These are phyloP conservation scores for Yamadazyma insecticola DNA, from an alignment of 805 yeast species.

Conservation along the genomic window DNA sequence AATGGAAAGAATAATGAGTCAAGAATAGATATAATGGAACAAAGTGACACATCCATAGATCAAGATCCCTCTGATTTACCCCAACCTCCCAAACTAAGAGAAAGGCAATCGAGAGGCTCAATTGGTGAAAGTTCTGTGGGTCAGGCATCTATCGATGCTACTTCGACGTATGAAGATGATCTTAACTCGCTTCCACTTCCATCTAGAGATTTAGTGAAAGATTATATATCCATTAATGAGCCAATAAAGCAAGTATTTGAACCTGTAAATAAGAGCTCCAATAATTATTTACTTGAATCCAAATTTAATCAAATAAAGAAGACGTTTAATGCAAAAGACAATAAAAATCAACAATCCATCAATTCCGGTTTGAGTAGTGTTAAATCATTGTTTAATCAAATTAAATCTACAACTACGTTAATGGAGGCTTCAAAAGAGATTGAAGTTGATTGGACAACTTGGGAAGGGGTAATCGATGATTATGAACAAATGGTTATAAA, in stretches of 20 bases:
- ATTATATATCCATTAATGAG: constrained; percentile 6
- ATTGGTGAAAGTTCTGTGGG: too few species aligned
- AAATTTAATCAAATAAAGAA: constrained; percentile 54
- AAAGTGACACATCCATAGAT: too few species aligned
- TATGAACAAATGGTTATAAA: constrained; percentile 59
- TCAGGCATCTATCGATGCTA: too few species aligned
- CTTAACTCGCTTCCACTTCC: too few species aligned
- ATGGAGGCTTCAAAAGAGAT: constrained; percentile 22
- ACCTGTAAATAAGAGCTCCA: constrained; percentile 1
- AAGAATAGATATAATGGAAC: too few species aligned
- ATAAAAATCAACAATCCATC: constrained; percentile 44
- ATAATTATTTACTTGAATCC: constrained; percentile 54
- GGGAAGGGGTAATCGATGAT: constrained; percentile 79
- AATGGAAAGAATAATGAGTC: too few species aligned
- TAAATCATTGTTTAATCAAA: constrained; percentile 18
- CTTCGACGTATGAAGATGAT: too few species aligned
- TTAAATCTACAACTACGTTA: constrained; percentile 19
- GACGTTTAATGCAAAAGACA: constrained; percentile 46
- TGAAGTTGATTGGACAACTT: constrained; percentile 86
- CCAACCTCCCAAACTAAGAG: too few species aligned
- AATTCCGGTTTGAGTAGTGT: constrained; percentile 35
- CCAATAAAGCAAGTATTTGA: constrained; percentile 9
- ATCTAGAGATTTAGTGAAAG: constrained; percentile 5
- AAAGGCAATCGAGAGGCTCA: too few species aligned
- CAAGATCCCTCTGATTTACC: too few species aligned